Conservation (phyloP, 768 basidiomycete species). For the Leucogyrophana mollusca region DNA sequence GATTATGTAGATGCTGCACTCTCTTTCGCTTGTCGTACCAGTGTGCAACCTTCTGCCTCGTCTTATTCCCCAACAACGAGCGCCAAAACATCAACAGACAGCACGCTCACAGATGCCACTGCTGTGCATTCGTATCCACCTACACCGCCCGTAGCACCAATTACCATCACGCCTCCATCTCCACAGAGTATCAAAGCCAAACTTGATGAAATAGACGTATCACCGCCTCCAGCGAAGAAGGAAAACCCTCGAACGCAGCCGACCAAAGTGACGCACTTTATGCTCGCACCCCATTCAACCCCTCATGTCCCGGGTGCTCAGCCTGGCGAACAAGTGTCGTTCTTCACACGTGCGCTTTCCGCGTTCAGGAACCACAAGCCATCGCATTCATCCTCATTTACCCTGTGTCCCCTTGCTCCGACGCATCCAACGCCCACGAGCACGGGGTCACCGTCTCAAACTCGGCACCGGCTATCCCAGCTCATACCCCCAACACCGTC, state of each 20-base stretch:
- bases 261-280: constrained; percentile 44
- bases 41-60: constrained; percentile 22
- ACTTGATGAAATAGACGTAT: constrained; percentile 18
- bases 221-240: background rate
- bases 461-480: constrained; percentile 17
- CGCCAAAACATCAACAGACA: constrained; percentile 25
- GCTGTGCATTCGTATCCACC: constrained; percentile 58
- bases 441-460: constrained; percentile 19
- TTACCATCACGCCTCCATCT: constrained; percentile 32
- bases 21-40: constrained; percentile 52
- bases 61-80: constrained; percentile 15
- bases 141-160: constrained; percentile 40
- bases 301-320: constrained; percentile 30
- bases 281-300: constrained; percentile 47
- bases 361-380: constrained; percentile 49
- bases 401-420: constrained; percentile 34
- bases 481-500: constrained; percentile 30
- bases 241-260: constrained; percentile 9
- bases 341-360: constrained; percentile 52
- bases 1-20: constrained; percentile 52
- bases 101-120: constrained; percentile 29
- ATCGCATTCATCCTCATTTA: constrained; percentile 63
- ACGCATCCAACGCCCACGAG: constrained; percentile 14
- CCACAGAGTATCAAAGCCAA: constrained; percentile 31
- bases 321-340: constrained; percentile 33